These are phyloP conservation scores for Cetradonia linearis DNA, from an alignment of 495 filamentous ascomycete genomes.

Conservation along the genomic window DNA sequence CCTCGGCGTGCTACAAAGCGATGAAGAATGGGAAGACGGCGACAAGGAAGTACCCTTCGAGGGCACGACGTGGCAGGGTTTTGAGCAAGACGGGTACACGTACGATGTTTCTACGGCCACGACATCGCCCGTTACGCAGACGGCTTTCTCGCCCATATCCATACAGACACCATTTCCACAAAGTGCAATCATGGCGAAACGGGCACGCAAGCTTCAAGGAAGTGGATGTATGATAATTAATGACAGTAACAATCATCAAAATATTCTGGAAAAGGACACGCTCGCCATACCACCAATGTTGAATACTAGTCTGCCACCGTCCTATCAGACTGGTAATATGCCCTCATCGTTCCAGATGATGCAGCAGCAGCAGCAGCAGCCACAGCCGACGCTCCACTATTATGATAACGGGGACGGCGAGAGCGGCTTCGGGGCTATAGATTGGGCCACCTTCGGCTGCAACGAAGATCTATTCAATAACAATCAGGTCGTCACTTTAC, in stretches of 20 bases:
- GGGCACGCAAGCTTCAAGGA: background rate
- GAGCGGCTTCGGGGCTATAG: background rate
- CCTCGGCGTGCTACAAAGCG: constrained; percentile 43
- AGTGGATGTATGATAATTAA: background rate
- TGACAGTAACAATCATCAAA: background rate
- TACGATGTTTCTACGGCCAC: constrained; percentile 1
- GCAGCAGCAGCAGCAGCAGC: background rate
- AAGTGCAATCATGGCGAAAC: constrained; percentile 9
- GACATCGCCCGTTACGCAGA: background rate
- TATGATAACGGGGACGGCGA: background rate
- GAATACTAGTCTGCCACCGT: background rate
- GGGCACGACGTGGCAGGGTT: background rate
- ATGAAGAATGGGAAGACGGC: constrained; percentile 15
- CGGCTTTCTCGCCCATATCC: background rate
- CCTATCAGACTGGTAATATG: background rate
- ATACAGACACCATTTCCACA: constrained; percentile 13
- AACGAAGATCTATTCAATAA: background rate
- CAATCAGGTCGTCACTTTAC: background rate
- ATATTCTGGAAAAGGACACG: background rate
- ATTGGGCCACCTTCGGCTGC: background rate
- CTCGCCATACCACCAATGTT: background rate
- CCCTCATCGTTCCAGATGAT: background rate
- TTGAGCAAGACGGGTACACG: background rate
- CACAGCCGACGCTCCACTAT: background rate
- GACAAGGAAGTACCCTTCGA: background rate